These are phyloP conservation scores for Platanthera zijinensis DNA, from an alignment of 106 monocot genomes.

Conservation along the genomic window DNA sequence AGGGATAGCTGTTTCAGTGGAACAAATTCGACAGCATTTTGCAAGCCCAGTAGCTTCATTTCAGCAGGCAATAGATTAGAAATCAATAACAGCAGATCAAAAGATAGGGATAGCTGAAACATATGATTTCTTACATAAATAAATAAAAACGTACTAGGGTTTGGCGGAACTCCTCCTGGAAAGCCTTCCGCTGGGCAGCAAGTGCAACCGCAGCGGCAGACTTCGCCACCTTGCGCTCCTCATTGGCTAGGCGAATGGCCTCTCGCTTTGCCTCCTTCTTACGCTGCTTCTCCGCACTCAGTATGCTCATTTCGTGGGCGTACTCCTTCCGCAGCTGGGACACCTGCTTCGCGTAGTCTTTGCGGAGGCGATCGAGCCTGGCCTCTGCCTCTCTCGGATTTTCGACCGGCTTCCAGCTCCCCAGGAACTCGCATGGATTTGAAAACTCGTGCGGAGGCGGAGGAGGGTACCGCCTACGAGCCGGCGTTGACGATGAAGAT, in stretches of 20 bases:
- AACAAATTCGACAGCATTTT: no score
- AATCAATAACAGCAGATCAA: neutral
- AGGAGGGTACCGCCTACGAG: constrained; percentile 15
- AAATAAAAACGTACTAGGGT: constrained; percentile 27
- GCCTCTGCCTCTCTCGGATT: constrained; percentile 60
- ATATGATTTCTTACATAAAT: neutral
- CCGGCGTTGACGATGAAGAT: constrained; percentile 4
- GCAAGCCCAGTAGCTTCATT: no score
- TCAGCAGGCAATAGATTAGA: neutral
- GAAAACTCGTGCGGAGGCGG: constrained; percentile 46
- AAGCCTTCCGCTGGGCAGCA: constrained; percentile 50
- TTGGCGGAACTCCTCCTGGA: constrained; percentile 70
- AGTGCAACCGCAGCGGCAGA: constrained; percentile 57
- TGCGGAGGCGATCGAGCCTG: constrained; percentile 47
- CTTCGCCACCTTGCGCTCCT: constrained; percentile 73
- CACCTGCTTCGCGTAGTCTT: constrained; percentile 66
- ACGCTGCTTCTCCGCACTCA: constrained; percentile 49
- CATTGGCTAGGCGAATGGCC: constrained; percentile 54
- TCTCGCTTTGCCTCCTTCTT: constrained; percentile 66
- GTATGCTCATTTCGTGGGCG: constrained; percentile 60
- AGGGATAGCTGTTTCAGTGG: no score
- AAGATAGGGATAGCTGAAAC: neutral
- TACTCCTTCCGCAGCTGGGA: constrained; percentile 64
- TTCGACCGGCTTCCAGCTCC: constrained; percentile 54
- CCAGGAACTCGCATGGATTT: constrained; percentile 40